Percentiles rank a stretch among this genome's conserved stretches.
Evolutionary conservation across 495 filamentous ascomycete species (phyloP).

Genomic region (Penicillium taxi): DNA sequence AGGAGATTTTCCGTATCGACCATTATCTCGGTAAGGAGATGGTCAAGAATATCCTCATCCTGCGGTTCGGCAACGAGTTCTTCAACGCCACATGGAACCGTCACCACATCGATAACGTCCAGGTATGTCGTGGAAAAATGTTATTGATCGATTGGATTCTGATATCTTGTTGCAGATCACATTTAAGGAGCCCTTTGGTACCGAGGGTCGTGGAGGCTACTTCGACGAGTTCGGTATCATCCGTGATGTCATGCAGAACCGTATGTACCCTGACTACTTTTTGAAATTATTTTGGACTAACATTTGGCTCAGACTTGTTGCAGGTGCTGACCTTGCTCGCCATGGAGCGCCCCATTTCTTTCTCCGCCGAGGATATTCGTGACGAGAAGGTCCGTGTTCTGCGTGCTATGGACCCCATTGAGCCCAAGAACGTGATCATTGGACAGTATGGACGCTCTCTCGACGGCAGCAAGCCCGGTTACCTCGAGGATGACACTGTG

Average conservation of each 20-base stretch:
- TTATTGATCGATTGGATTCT: neutral
- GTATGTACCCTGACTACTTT: slow-evolving; percentile 31
- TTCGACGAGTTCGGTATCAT: slow-evolving; percentile 99
- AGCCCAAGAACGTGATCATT: slow-evolving; percentile 99
- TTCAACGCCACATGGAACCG: slow-evolving; percentile 99
- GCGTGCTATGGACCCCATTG: slow-evolving; percentile 85
- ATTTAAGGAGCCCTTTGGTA: slow-evolving; percentile 99
- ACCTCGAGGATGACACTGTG: slow-evolving; percentile 98
- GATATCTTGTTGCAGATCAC: slow-evolving; percentile 55
- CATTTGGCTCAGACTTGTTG: slow-evolving; percentile 55
- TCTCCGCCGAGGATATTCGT: slow-evolving; percentile 96
- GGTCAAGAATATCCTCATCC: slow-evolving; percentile 99
- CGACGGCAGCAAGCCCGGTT: slow-evolving; percentile 93
- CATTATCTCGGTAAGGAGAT: slow-evolving; percentile 99
- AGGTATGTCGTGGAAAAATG: slow-evolving; percentile 27
- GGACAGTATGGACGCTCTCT: slow-evolving; percentile 96
- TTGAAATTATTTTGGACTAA: slow-evolving; percentile 11
- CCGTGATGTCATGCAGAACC: slow-evolving; percentile 97
- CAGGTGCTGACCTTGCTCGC: slow-evolving; percentile 94
- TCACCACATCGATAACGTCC: slow-evolving; percentile 97
- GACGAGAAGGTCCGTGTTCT: slow-evolving; percentile 97
- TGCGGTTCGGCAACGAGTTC: slow-evolving; percentile 98
- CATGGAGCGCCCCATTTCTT: slow-evolving; percentile 98
- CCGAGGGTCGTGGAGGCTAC: slow-evolving; percentile 97
- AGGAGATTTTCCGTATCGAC: slow-evolving; percentile 99